Conservation (phyloP, 1,139 yeast genomes). For the Pichia sp. region DNA sequence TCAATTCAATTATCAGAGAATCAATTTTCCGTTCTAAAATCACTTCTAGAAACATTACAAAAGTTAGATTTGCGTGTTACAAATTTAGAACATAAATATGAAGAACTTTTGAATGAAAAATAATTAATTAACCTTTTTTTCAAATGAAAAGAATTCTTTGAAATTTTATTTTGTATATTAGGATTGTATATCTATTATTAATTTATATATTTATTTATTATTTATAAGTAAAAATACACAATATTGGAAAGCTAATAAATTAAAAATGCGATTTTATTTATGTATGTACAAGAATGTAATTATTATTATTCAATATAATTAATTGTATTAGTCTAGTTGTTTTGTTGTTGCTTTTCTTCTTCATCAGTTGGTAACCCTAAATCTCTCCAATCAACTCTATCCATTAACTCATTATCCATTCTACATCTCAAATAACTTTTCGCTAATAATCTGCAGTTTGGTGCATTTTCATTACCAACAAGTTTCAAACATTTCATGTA, state of each 20-base stretch:
- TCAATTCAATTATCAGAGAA: constrained; percentile 5
- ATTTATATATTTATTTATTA: too few species aligned
- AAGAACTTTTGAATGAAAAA: background rate
- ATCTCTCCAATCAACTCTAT: constrained; percentile 65
- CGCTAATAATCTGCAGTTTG: constrained; percentile 80
- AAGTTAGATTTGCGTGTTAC: constrained; percentile 2
- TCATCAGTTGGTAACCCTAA: constrained; percentile 74
- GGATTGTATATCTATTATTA: background rate
- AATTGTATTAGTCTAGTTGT: background rate
- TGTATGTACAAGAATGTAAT: too few species aligned
- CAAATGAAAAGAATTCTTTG: too few species aligned
- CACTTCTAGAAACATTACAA: constrained; percentile 6
- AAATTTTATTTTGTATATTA: background rate
- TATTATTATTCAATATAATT: too few species aligned
- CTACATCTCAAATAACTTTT: constrained; percentile 77
- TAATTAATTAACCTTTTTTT: background rate
- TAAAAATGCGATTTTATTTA: too few species aligned
- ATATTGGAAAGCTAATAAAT: too few species aligned
- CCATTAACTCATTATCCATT: constrained; percentile 89
- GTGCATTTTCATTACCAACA: constrained; percentile 78
- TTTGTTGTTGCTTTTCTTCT: constrained; percentile 5
- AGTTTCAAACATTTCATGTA: constrained; percentile 75
- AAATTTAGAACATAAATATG: background rate
- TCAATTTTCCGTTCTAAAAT: constrained; percentile 3
- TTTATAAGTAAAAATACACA: too few species aligned